Base-by-base conservation (phyloP, 2,329 filamentous ascomycete genomes). In the Botrytis fragariae region DNA sequence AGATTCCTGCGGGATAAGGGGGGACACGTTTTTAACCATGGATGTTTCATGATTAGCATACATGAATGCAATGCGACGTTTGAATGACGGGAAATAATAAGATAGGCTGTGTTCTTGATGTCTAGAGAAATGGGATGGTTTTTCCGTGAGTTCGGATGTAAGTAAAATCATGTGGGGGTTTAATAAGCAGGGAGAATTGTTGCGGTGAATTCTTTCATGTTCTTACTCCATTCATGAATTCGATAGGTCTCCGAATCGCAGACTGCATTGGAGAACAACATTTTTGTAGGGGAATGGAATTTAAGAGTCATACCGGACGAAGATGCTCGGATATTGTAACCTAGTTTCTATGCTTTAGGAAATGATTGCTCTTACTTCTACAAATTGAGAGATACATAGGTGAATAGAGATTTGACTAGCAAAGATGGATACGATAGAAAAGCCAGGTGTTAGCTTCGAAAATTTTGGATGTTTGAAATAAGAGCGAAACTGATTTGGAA, bases 241-340 rank as follows among this genome's bases (percentile, higher is more conserved):
- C n/a, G 7, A 42, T 29, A 68, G 5, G 29, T 68, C 65, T 37
- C 35, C 65, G 35, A 57, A 1, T 51, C 22, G 22, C 20, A 14
- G 12, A 51, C 1, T 8, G 14, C 44, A 37, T 32, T 57, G 6
- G n/a, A 39, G 6, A n/a, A 68, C 42, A n/a, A 18, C 29, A 12
- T 32, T 0, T 68, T 32, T 18, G 48, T 12, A 5, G 0, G 1
- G 48, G 5, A 25, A 22, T 29, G 35, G 6, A 32, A 29, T 37
- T 22, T 68, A 57, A 68, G 65, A 68, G 48, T 68, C 65, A 68
- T 42, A 42, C 65, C 65, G 48, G 32, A 42, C 12, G 35, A 32
- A 68, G n/a, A 25, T 7, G 10, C 20, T 57, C 64, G 35, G 45
- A 10, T 57, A 57, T 57, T 57, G 48, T 32, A 32, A 68, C 48